Conservation (phyloP, 2,329 filamentous ascomycete genomes). For the Diaporthe sp. region DNA sequence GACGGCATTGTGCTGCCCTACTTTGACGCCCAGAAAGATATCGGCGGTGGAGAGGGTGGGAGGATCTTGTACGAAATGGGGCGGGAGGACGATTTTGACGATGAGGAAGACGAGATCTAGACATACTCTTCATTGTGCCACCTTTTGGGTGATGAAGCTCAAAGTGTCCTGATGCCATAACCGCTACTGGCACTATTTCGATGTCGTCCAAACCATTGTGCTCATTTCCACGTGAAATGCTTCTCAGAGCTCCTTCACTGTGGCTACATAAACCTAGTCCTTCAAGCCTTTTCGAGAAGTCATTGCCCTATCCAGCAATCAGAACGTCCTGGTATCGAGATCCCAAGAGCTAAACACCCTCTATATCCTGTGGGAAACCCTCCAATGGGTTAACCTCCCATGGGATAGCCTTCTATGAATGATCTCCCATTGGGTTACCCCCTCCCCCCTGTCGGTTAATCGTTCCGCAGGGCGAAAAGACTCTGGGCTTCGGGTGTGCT, state of each 20-base stretch:
- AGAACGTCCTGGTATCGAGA: background rate
- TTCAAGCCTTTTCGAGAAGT: background rate
- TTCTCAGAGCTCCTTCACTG: background rate
- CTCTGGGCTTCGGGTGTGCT: too few relatives aligned
- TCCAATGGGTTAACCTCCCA: too few relatives aligned
- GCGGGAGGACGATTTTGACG: slow-evolving; percentile 87
- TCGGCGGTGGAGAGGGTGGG: slow-evolving; percentile 85
- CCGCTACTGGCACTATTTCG: background rate
- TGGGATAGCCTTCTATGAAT: too few relatives aligned
- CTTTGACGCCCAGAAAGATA: slow-evolving; percentile 92
- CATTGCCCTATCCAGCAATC: background rate
- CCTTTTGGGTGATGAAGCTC: too few relatives aligned
- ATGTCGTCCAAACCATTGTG: background rate
- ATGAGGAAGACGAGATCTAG: slow-evolving; percentile 83
- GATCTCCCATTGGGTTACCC: too few relatives aligned
- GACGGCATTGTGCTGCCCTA: slow-evolving; percentile 95
- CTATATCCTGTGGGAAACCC: too few relatives aligned
- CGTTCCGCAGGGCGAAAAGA: too few relatives aligned
- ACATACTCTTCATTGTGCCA: slow-evolving; percentile 39
- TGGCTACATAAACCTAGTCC: background rate
- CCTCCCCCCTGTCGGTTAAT: too few relatives aligned
- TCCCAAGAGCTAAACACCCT: background rate
- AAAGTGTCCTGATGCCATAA: background rate
- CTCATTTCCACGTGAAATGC: background rate
- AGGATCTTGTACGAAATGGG: slow-evolving; percentile 98